A percentile compares a stretch with the other conserved stretches of the same genome.
These are phyloP conservation scores for Suillus subaureus DNA, from an alignment of 768 basidiomycete genomes.

Conservation along the genomic window DNA sequence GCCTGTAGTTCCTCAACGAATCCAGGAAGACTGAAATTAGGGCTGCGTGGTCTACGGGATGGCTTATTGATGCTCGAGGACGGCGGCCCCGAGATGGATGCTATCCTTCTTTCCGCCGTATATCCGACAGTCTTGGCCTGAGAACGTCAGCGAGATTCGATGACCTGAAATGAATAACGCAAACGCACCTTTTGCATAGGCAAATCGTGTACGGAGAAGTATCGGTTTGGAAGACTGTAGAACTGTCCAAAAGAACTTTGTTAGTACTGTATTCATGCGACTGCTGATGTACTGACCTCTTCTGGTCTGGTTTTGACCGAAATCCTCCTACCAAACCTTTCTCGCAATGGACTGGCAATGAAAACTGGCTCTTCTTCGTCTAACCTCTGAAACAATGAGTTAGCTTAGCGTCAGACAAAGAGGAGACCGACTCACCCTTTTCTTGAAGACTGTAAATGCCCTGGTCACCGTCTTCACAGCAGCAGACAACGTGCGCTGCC, in stretches of 20 bases:
- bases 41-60: conserved; percentile 14
- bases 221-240: conserved; percentile 32
- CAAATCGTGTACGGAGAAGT: conserved; percentile 31
- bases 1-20: conserved; percentile 11
- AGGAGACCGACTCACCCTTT: conserved; percentile 20
- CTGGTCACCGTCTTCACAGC: conserved; percentile 28
- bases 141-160: neutral
- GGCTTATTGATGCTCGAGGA: conserved; percentile 12
- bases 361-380: conserved; percentile 28
- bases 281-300: conserved; percentile 23
- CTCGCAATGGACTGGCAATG: conserved; percentile 29
- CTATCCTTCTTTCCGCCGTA: conserved; percentile 20
- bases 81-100: conserved; percentile 27
- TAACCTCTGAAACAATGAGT: conserved; percentile 13
- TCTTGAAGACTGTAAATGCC: conserved; percentile 26
- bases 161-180: neutral
- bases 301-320: conserved; percentile 25
- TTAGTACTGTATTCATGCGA: neutral
- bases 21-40: conserved; percentile 17
- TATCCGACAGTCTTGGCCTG: conserved; percentile 15
- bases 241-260: conserved; percentile 17
- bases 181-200: conserved; percentile 18
- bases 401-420: neutral
- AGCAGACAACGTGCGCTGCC: conserved; percentile 15
- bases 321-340: conserved; percentile 33